Base-by-base conservation (phyloP, 352 stramenopile genomes). In the Globisporangium takayamanum region DNA sequence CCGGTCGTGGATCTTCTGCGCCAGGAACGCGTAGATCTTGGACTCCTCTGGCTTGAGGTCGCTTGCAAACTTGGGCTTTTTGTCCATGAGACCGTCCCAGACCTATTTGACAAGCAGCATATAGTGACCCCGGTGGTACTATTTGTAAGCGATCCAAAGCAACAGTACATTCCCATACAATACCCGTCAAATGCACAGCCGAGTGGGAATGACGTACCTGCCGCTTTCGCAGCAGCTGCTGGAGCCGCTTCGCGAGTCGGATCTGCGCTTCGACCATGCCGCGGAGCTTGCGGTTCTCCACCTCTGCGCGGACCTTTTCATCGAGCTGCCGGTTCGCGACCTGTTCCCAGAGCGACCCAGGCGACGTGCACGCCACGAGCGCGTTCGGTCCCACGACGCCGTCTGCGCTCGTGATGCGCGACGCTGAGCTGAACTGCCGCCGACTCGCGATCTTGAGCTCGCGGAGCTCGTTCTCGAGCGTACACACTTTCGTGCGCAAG, bases 301-400 rank as follows among this genome's bases (percentile, higher is more conserved):
- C 59, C 28, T 65, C 52, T 1, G 59, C 59, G 26, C 59, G 52
- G 16, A 60, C 39, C 39, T 65, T 65, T 45, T 65, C 59, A 30
- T 65, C 59, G 8, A 65, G 37, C 46, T 65, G 59, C 28, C 53
- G 59, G 46, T 65, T 65, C 36, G 59, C 59, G 45, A 65, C 59
- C 48, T 60, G 59, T 41, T 65, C 59, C 59, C 59, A 65, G n/a
- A 65, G 48, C 37, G 59, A 59, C n/a, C 50, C 58, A 0, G 58
- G 58, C 5, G 52, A 52, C 15, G 18, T 63, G 25, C 58, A 63
- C 42, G 50, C 42, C 14, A 63, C 42, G 39, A 63, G 52, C 28
- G 50, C 50, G 7, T 26, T 49, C 5, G 44, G 18, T 14, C 36
- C 53, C 11, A 42, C 50, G 33, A 48, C 58, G 15, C 28, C 26